phyloP scores from a whole-genome alignment of 2,329 filamentous ascomycete species.

The Chaetomiaceae sp. region DNA sequence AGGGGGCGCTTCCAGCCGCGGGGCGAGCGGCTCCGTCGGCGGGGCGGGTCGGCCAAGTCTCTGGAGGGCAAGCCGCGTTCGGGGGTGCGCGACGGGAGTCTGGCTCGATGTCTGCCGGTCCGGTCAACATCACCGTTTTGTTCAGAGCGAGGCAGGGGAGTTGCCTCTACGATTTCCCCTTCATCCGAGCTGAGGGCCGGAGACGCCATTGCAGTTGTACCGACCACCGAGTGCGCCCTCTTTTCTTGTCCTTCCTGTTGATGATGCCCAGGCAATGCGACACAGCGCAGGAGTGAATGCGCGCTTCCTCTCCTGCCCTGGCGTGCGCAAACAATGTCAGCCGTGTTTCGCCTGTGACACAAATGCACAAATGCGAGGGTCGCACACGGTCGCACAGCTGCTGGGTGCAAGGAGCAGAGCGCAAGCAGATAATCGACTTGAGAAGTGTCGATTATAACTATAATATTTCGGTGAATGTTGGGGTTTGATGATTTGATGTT shows the following conservation, averaged over 20 bases:
- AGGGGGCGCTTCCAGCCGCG: constrained; percentile 62
- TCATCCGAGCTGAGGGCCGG: constrained; percentile 65
- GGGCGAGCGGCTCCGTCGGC: constrained; percentile 48
- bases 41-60: constrained; percentile 13
- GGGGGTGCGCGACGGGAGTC: constrained; percentile 54
- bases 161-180: constrained; percentile 89
- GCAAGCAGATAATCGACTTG: too few relatives aligned
- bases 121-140: constrained; percentile 80
- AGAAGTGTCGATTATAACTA: too few relatives aligned
- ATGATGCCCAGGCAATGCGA: background rate
- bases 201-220: constrained; percentile 34
- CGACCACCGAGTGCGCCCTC: constrained; percentile 13
- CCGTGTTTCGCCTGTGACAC: background rate
- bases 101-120: constrained; percentile 72
- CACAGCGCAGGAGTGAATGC: too few relatives aligned
- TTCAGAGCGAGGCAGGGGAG: constrained; percentile 72
- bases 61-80: constrained; percentile 42
- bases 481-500: too few relatives aligned
- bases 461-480: too few relatives aligned
- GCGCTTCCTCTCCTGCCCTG: background rate
- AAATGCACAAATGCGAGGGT: constrained; percentile 11
- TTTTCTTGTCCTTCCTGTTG: background rate
- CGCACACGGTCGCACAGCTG: constrained; percentile 14
- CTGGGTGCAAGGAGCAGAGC: background rate
- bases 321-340: constrained; percentile 14